phyloP scores from a whole-genome alignment of 176 grass and related monocot species.

The Cocos nucifera region DNA sequence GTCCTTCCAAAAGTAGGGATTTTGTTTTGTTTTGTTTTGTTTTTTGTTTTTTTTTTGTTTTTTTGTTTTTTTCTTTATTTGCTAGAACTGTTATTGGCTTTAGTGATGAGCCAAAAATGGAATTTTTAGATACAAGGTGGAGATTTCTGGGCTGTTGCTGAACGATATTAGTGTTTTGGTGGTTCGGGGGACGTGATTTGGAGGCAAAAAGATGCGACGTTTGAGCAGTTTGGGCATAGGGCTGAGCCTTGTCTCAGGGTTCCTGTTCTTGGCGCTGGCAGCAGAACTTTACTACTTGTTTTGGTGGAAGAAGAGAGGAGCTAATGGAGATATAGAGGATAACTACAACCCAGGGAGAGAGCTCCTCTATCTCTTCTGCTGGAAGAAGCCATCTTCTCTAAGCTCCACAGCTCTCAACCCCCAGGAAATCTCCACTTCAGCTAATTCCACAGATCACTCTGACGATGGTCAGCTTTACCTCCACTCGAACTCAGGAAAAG shows the following conservation, averaged over 20 bases:
- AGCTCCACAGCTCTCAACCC: constrained; percentile 28
- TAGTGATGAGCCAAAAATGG: background rate
- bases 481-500: constrained; percentile 8
- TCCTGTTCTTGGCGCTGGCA: constrained; percentile 65
- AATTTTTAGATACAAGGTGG: too few relatives aligned
- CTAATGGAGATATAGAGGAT: constrained; percentile 21
- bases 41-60: background rate
- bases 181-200: background rate
- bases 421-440: constrained; percentile 3
- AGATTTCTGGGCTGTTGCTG: too few relatives aligned
- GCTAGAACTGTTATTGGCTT: background rate
- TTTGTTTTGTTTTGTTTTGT: background rate
- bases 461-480: background rate
- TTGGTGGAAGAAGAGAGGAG: constrained; percentile 55
- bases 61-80: background rate
- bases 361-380: constrained; percentile 63
- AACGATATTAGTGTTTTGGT: too few relatives aligned
- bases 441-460: background rate
- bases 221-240: constrained; percentile 51
- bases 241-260: constrained; percentile 46
- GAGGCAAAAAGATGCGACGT: constrained; percentile 34
- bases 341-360: constrained; percentile 41
- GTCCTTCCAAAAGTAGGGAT: background rate
- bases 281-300: constrained; percentile 88
- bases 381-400: constrained; percentile 42